Evolutionary conservation across 257 asterid species (phyloP).

Genomic region (Rehmannia glutinosa): DNA sequence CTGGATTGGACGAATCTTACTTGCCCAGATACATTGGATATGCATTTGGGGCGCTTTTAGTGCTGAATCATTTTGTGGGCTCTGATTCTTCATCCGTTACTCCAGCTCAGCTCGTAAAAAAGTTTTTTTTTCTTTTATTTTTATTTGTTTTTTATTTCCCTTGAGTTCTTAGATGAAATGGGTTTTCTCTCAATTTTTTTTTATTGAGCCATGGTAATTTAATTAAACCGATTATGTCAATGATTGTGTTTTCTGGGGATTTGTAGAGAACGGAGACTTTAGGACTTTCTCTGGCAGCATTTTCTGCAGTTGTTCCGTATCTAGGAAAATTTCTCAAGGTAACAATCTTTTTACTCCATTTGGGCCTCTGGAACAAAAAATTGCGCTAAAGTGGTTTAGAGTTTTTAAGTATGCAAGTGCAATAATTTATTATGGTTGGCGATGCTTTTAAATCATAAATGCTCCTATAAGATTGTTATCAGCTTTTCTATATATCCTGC

Average conservation of each 20-base stretch:
- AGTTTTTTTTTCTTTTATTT: neutral
- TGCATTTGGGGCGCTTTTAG: conserved; percentile 71
- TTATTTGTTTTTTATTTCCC: neutral
- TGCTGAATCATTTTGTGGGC: conserved; percentile 73
- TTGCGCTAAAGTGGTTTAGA: no score
- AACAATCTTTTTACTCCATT: neutral
- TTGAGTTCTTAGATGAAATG: neutral
- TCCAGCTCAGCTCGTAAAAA: conserved; percentile 69
- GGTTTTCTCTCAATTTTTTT: neutral
- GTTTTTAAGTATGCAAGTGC: neutral
- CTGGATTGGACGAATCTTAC: conserved; percentile 91
- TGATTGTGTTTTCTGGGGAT: neutral
- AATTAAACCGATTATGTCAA: neutral
- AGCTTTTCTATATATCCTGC: neutral
- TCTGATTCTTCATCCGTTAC: conserved; percentile 57
- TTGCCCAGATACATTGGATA: conserved; percentile 94
- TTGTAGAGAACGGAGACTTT: conserved; percentile 77
- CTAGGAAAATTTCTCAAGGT: conserved; percentile 89
- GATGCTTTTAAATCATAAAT: neutral
- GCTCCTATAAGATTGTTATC: no score
- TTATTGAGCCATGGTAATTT: neutral
- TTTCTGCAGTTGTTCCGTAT: conserved; percentile 72
- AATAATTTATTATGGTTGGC: neutral
- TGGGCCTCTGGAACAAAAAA: conserved; percentile 1
- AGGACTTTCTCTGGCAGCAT: conserved; percentile 77